Evolutionary conservation across 2,329 filamentous ascomycete genomes (phyloP).

Genomic region (Parastagonospora nodorum): DNA sequence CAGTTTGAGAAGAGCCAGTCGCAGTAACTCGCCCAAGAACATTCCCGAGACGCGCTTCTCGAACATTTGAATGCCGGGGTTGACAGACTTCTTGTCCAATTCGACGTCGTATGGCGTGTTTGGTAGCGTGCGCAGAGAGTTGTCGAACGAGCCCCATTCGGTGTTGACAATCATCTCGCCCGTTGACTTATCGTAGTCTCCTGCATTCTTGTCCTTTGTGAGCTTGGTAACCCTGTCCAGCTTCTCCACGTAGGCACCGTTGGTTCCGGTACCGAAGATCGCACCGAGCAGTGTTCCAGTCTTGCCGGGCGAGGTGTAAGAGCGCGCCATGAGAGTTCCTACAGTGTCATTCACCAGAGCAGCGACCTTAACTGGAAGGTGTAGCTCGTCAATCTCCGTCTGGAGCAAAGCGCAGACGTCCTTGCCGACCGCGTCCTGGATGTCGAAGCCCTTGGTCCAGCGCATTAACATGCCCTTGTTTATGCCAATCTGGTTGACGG

Average conservation of each 20-base stretch:
- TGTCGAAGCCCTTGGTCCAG: constrained; percentile 99
- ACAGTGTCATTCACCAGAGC: constrained; percentile 98
- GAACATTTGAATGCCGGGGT: constrained; percentile 97
- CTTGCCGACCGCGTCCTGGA: constrained; percentile 89
- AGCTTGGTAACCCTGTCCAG: constrained; percentile 82
- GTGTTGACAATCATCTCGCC: constrained; percentile 98
- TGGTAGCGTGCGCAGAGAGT: constrained; percentile 84
- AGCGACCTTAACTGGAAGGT: constrained; percentile 89
- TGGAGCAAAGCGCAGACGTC: constrained; percentile 93
- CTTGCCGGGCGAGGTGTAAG: constrained; percentile 90
- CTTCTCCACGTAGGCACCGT: constrained; percentile 97
- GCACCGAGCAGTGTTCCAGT: constrained; percentile 87
- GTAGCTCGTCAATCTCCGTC: constrained; percentile 81
- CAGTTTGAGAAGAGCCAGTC: constrained; percentile 74
- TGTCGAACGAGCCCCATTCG: constrained; percentile 98
- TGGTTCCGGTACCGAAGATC: constrained; percentile 97
- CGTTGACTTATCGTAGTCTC: constrained; percentile 76
- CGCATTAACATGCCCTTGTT: constrained; percentile 93
- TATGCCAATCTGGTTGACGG: constrained; percentile 90
- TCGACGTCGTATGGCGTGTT: constrained; percentile 80
- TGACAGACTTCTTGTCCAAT: constrained; percentile 80
- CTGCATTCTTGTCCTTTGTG: constrained; percentile 47
- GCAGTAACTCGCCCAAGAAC: constrained; percentile 94
- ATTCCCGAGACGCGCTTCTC: constrained; percentile 98
- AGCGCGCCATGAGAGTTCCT: constrained; percentile 95